A percentile compares a stretch with the other conserved stretches of the same genome.
Evolutionary conservation across 768 basidiomycete species (phyloP).

Genomic region (Leccinum incarnatum): DNA sequence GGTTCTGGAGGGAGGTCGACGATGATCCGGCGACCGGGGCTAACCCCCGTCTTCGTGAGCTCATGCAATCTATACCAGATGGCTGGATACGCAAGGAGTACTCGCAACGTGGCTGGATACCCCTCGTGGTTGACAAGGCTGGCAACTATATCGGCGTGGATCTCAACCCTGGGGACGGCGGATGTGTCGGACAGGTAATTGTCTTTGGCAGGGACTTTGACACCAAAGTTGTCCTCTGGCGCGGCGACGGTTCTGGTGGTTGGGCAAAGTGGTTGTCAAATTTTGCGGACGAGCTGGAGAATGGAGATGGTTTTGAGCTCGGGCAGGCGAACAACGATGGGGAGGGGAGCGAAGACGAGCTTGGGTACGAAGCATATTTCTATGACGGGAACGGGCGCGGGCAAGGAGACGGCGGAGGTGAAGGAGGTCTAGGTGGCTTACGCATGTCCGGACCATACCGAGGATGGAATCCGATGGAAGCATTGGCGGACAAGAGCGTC

Average conservation of each 20-base stretch:
- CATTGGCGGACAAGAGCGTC: slow-evolving; percentile 88
- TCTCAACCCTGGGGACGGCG: slow-evolving; percentile 78
- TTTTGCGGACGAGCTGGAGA: slow-evolving; percentile 92
- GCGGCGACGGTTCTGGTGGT: slow-evolving; percentile 84
- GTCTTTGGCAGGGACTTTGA: slow-evolving; percentile 99
- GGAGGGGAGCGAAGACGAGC: slow-evolving; percentile 76
- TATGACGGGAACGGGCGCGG: slow-evolving; percentile 76
- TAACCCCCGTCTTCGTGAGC: slow-evolving; percentile 64
- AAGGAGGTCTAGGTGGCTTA: slow-evolving; percentile 66
- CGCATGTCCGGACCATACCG: slow-evolving; percentile 81
- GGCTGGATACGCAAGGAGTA: slow-evolving; percentile 88
- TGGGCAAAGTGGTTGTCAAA: slow-evolving; percentile 94
- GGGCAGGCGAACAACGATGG: slow-evolving; percentile 55
- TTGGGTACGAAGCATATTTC: slow-evolving; percentile 88
- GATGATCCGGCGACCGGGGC: slow-evolving; percentile 82
- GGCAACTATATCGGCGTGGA: slow-evolving; percentile 98
- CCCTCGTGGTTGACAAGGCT: slow-evolving; percentile 87
- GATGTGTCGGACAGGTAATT: slow-evolving; percentile 87
- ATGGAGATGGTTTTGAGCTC: slow-evolving; percentile 83
- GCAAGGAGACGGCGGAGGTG: slow-evolving; percentile 76
- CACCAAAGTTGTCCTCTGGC: slow-evolving; percentile 93
- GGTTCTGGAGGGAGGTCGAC: slow-evolving; percentile 94
- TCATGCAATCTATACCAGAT: slow-evolving; percentile 88
- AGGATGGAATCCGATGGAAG: slow-evolving; percentile 92
- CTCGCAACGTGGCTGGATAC: slow-evolving; percentile 95